A percentile compares a stretch with the other conserved stretches of the same genome.
phyloP scores from a whole-genome alignment of 1,284 basidiomycete genomes.

The Porogramme epimiltina region DNA sequence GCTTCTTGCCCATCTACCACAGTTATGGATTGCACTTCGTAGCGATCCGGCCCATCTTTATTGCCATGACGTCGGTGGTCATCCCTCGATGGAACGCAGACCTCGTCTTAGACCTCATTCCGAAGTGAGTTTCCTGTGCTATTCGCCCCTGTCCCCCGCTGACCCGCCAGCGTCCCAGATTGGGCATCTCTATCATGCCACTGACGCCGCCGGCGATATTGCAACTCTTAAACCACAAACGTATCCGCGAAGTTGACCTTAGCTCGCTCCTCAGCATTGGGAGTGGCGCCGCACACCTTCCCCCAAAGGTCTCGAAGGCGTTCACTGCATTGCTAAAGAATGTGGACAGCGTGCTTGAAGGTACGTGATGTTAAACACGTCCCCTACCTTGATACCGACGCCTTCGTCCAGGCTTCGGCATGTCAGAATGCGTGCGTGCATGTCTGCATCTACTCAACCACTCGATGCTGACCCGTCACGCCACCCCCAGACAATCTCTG shows the following conservation, averaged over 20 bases:
- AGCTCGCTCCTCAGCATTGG: constrained; percentile 47
- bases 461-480: background rate
- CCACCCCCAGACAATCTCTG: constrained; percentile 55
- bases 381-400: background rate
- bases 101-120: constrained; percentile 41
- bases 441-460: background rate
- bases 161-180: constrained; percentile 38
- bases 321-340: constrained; percentile 41
- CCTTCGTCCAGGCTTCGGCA: constrained; percentile 61
- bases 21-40: constrained; percentile 61
- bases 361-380: constrained; percentile 34
- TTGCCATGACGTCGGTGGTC: constrained; percentile 47
- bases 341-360: constrained; percentile 45
- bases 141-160: background rate
- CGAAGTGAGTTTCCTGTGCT: constrained; percentile 39
- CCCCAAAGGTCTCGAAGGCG: constrained; percentile 50
- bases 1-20: constrained; percentile 71
- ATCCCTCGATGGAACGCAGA: constrained; percentile 64
- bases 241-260: constrained; percentile 51
- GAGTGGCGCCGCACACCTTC: constrained; percentile 70
- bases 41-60: constrained; percentile 49
- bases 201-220: constrained; percentile 69
- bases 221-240: constrained; percentile 61
- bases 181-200: constrained; percentile 48
- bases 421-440: constrained; percentile 68